Evolutionary conservation across 2,329 filamentous ascomycete species (phyloP).

Genomic region (Xylariaceae sp.): DNA sequence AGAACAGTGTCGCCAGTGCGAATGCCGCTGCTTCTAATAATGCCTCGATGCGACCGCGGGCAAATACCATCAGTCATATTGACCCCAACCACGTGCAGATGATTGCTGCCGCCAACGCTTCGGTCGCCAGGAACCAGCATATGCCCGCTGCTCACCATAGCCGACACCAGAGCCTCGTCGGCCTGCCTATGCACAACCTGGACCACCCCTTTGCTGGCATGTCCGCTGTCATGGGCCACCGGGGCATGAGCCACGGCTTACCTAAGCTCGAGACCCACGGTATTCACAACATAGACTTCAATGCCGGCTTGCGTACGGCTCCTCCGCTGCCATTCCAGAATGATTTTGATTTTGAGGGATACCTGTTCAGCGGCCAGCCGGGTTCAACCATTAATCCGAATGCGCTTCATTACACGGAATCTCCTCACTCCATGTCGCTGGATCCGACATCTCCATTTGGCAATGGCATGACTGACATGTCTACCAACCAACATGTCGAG

Average conservation of each 20-base stretch:
- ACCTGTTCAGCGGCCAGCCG: conserved; percentile 72
- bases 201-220: conserved; percentile 75
- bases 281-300: conserved; percentile 68
- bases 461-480: conserved; percentile 62
- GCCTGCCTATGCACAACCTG: conserved; percentile 63
- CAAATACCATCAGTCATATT: conserved; percentile 95
- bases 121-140: conserved; percentile 51
- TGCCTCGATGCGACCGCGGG: conserved; percentile 78
- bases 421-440: conserved; percentile 69
- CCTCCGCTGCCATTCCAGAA: conserved; percentile 65
- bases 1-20: conserved; percentile 81
- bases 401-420: conserved; percentile 83
- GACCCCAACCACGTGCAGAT: conserved; percentile 78
- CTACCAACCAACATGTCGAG: conserved; percentile 66
- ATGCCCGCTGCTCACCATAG: conserved; percentile 66
- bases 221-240: conserved; percentile 70
- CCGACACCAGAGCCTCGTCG: conserved; percentile 77
- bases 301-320: conserved; percentile 77
- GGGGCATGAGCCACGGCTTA: conserved; percentile 70
- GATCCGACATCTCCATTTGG: conserved; percentile 68
- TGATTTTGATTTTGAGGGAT: conserved; percentile 72
- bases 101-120: conserved; percentile 65
- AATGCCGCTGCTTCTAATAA: conserved; percentile 56
- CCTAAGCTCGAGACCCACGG: conserved; percentile 83
- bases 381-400: conserved; percentile 73